Percentiles rank a stretch among this genome's conserved stretches.
These are phyloP conservation scores for Melaleuca alternifolia DNA, from an alignment of 345 rosid species.

Conservation along the genomic window DNA sequence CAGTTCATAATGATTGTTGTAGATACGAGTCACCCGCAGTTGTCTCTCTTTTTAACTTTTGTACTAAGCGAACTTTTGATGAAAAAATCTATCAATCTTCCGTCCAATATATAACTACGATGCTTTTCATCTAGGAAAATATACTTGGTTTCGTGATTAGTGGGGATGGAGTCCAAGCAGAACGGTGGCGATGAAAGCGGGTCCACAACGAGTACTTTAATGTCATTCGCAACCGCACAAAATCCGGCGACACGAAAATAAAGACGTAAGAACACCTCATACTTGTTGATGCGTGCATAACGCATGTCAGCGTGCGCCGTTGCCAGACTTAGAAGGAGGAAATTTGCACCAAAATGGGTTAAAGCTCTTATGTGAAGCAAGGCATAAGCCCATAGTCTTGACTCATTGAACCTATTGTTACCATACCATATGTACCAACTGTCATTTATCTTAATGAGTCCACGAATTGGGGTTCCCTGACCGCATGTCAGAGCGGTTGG, in stretches of 20 bases:
- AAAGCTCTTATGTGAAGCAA: constrained; percentile 24
- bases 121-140: too few relatives aligned
- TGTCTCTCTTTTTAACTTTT: not conserved
- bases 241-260: not conserved
- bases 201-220: not conserved
- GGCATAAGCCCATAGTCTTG: not conserved
- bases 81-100: not conserved
- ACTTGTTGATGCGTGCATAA: not conserved
- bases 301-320: too few relatives aligned
- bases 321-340: not conserved
- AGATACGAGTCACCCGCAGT: not conserved
- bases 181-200: not conserved
- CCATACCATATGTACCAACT: too few relatives aligned
- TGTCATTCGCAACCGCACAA: not conserved
- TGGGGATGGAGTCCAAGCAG: too few relatives aligned
- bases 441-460: too few relatives aligned
- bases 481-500: too few relatives aligned
- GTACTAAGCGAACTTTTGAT: not conserved
- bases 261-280: not conserved
- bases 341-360: too few relatives aligned
- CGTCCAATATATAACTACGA: too few relatives aligned
- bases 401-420: not conserved
- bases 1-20: too few relatives aligned
- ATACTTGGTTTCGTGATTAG: too few relatives aligned
- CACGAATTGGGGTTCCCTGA: too few relatives aligned